A percentile compares a stretch with the other conserved stretches of the same genome.
Evolutionary conservation across 495 filamentous ascomycete genomes (phyloP).

Genomic region (Jackrogersella multiformis): DNA sequence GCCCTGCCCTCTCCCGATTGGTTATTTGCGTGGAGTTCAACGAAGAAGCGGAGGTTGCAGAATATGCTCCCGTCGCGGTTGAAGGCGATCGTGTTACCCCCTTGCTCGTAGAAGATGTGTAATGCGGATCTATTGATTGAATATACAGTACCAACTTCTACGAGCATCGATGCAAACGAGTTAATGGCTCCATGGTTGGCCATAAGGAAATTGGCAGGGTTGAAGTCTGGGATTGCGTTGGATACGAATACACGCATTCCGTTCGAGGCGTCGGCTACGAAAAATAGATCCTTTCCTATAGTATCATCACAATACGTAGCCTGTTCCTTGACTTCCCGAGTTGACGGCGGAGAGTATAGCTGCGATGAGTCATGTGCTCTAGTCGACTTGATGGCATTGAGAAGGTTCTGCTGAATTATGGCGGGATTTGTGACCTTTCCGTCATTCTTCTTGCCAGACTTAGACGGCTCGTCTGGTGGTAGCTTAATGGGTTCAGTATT

Average conservation of each 20-base stretch:
- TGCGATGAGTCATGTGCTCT: conserved; percentile 77
- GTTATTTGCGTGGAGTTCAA: conserved; percentile 72
- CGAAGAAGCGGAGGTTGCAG: conserved; percentile 91
- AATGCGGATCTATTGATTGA: conserved; percentile 66
- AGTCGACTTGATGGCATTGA: conserved; percentile 83
- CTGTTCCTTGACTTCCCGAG: conserved; percentile 80
- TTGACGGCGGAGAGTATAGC: conserved; percentile 75
- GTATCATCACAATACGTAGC: conserved; percentile 88
- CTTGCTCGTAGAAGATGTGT: conserved; percentile 88
- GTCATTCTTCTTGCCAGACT: conserved; percentile 44
- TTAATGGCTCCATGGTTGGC: conserved; percentile 70
- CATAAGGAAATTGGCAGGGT: conserved; percentile 66
- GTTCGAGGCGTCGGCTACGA: conserved; percentile 73
- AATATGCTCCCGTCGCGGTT: conserved; percentile 87
- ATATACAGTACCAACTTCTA: conserved; percentile 76
- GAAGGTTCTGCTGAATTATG: conserved; percentile 69
- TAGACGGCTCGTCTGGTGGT: conserved; percentile 32
- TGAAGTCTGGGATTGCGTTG: conserved; percentile 57
- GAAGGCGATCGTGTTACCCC: conserved; percentile 88
- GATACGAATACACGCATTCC: conserved; percentile 78
- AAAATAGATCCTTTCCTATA: conserved; percentile 80
- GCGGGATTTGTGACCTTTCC: conserved; percentile 64
- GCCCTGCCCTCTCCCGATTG: conserved; percentile 54
- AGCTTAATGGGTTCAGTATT: conserved; percentile 29
- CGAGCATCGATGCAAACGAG: conserved; percentile 74